Conservation (phyloP, 176 grass and related monocot species). For the Puya raimondii region DNA sequence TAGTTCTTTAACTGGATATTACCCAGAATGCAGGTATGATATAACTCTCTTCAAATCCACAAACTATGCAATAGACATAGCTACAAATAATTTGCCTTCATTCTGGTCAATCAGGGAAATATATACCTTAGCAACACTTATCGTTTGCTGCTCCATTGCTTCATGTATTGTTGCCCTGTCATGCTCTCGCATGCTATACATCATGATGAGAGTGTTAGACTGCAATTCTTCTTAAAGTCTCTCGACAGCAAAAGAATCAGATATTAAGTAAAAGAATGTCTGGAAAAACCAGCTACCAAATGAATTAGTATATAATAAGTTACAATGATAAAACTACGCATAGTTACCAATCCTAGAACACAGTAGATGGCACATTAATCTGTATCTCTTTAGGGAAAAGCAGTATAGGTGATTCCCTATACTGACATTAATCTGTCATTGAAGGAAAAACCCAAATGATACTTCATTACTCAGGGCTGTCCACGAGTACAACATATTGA, state of each 20-base stretch:
- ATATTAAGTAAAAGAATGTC: not conserved
- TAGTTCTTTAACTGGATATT: not conserved
- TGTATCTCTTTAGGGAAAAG: no score
- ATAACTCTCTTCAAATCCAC: not conserved
- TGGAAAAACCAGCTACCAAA: not conserved
- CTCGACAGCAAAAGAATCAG: no score
- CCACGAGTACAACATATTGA: not conserved
- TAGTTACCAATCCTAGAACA: not conserved
- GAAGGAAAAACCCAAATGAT: not conserved
- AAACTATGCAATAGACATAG: not conserved
- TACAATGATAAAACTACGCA: not conserved
- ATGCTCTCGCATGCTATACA: conserved; percentile 77
- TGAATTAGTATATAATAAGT: not conserved
- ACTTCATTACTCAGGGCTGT: not conserved
- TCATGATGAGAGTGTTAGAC: conserved; percentile 18
- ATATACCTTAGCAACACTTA: conserved; percentile 89
- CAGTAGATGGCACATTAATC: not conserved
- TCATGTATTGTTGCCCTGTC: conserved; percentile 99
- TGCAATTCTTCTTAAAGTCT: not conserved
- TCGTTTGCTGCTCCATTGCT: conserved; percentile 99
- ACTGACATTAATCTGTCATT: not conserved
- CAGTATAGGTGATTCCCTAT: no score
- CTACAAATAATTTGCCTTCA: not conserved
- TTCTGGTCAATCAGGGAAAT: conserved; percentile 6
- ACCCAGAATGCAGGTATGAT: not conserved